Percentiles rank a stretch among this genome's conserved stretches.
Evolutionary conservation across 805 yeast genomes (phyloP).

Genomic region (Saccharomycopsis lassenensis): DNA sequence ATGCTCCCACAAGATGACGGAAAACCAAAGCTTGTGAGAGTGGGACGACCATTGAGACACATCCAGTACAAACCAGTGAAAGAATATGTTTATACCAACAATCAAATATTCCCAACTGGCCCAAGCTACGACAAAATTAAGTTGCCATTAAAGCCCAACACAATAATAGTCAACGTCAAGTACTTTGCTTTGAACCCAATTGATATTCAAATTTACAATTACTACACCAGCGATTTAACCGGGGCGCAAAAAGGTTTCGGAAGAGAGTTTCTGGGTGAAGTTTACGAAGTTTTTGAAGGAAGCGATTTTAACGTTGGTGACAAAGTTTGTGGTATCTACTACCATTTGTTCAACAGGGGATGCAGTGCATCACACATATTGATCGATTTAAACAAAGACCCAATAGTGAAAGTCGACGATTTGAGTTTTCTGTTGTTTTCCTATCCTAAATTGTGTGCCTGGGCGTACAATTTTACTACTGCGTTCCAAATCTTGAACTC

Average conservation of each 20-base stretch:
- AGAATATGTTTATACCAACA: slow-evolving; percentile 31
- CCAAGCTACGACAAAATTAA: slow-evolving; percentile 44
- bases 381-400: slow-evolving; percentile 42
- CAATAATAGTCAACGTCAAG: slow-evolving; percentile 45
- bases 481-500: slow-evolving; percentile 38
- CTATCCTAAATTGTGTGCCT: slow-evolving; percentile 48
- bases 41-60: slow-evolving; percentile 39
- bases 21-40: slow-evolving; percentile 22
- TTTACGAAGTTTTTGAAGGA: slow-evolving; percentile 40
- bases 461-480: slow-evolving; percentile 52
- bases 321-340: slow-evolving; percentile 50
- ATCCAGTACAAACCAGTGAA: slow-evolving; percentile 40
- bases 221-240: slow-evolving; percentile 39
- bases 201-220: slow-evolving; percentile 50
- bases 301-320: slow-evolving; percentile 37
- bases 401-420: slow-evolving; percentile 36
- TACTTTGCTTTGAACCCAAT: slow-evolving; percentile 55
- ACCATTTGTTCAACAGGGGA: slow-evolving; percentile 45
- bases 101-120: slow-evolving; percentile 25
- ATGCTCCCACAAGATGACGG: slow-evolving; percentile 9
- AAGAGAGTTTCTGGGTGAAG: slow-evolving; percentile 54
- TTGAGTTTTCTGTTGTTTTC: slow-evolving; percentile 24
- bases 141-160: slow-evolving; percentile 36
- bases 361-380: slow-evolving; percentile 46
- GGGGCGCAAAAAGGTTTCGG: slow-evolving; percentile 56